Evolutionary conservation across 192 early-diverging fungal genomes (phyloP).

Genomic region (Linnemannia elongata): DNA sequence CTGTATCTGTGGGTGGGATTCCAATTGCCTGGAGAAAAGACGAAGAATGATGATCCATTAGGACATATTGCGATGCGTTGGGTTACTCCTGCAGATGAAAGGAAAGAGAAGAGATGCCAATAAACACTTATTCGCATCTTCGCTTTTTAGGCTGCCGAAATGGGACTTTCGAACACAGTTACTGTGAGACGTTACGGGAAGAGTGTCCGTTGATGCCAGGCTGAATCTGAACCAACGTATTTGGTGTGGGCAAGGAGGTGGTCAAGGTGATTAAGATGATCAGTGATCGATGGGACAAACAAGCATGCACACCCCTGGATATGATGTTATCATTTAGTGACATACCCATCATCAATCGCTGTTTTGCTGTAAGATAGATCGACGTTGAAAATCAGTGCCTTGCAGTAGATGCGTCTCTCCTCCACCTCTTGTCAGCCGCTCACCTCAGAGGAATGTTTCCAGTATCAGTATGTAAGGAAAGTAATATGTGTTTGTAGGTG

Average conservation of each 20-base stretch:
- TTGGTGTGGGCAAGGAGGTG: background rate
- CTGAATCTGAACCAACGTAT: background rate
- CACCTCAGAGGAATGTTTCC: background rate
- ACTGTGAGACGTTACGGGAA: background rate
- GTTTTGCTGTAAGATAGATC: no score
- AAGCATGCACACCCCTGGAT: background rate
- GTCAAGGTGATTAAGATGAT: no score
- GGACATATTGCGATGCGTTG: background rate
- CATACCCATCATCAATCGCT: no score
- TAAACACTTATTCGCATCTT: background rate
- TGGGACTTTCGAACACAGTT: background rate
- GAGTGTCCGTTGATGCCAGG: background rate
- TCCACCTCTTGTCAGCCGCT: no score
- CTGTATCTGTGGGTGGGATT: background rate
- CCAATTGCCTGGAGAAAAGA: background rate
- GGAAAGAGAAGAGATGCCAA: background rate
- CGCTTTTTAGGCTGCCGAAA: no score
- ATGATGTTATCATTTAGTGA: no score
- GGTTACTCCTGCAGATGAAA: background rate
- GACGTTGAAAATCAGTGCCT: no score
- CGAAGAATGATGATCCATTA: background rate
- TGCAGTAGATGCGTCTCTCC: no score
- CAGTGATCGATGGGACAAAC: background rate
- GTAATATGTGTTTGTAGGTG: background rate
- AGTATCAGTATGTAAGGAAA: background rate